A percentile compares a stretch with the other conserved stretches of the same genome.
These are phyloP conservation scores for Beauveria sp. DNA, from an alignment of 2,329 filamentous ascomycete species.

Conservation along the genomic window DNA sequence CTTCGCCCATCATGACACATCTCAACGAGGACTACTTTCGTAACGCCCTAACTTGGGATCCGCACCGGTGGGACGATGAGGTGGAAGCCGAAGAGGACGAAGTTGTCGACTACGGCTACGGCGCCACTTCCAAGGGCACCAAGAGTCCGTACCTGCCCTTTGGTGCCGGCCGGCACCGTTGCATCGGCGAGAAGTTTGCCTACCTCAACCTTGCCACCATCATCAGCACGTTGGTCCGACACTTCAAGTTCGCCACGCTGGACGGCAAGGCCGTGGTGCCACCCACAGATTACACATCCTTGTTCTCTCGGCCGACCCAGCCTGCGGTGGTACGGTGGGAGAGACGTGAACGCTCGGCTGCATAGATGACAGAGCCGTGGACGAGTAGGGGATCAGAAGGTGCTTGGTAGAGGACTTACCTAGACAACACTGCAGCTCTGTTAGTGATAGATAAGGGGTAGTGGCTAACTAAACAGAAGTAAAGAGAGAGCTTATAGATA, in stretches of 20 bases:
- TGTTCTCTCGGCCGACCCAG: conserved; percentile 30
- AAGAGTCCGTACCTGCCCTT: conserved; percentile 53
- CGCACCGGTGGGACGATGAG: conserved; percentile 24
- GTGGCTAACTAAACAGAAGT: no score
- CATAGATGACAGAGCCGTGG: conserved; percentile 9
- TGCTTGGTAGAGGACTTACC: not conserved
- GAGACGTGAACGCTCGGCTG: conserved; percentile 9
- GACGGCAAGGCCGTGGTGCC: conserved; percentile 47
- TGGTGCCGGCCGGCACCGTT: conserved; percentile 64
- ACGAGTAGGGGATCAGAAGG: not conserved
- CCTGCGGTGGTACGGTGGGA: conserved; percentile 28
- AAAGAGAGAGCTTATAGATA: no score
- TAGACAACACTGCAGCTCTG: no score
- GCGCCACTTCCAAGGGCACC: conserved; percentile 24
- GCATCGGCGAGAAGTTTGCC: conserved; percentile 71
- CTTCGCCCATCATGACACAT: conserved; percentile 33
- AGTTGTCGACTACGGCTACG: conserved; percentile 24
- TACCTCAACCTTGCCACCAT: conserved; percentile 63
- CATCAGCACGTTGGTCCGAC: conserved; percentile 51
- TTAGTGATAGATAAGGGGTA: no score
- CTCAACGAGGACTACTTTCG: conserved; percentile 54
- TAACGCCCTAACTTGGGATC: conserved; percentile 22
- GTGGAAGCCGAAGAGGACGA: conserved; percentile 16
- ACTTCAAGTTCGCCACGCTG: conserved; percentile 52
- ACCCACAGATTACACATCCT: conserved; percentile 56